A percentile compares a stretch with the other conserved stretches of the same genome.
Conservation (phyloP, 352 stramenopile genomes). For the Phytophthora niederhauseri region DNA sequence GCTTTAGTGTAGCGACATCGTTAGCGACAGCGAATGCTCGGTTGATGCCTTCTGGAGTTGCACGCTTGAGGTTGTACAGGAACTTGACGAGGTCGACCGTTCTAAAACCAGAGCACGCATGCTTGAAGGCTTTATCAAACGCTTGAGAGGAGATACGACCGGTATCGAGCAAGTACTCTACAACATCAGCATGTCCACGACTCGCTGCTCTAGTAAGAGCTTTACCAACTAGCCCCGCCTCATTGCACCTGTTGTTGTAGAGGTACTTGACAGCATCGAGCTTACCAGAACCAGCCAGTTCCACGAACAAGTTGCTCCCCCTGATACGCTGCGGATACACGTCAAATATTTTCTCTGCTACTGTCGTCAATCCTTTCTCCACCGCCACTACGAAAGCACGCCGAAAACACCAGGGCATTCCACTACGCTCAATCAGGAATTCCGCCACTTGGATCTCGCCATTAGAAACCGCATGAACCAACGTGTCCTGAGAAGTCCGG, state of each 20-base stretch:
- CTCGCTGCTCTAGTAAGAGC: background rate
- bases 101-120: background rate
- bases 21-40: background rate
- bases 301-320: background rate
- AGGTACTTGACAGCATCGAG: slow-evolving; percentile 1
- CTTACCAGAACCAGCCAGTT: background rate
- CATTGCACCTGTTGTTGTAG: background rate
- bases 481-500: background rate
- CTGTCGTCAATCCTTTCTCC: background rate
- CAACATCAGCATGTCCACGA: background rate
- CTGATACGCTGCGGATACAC: background rate
- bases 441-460: slow-evolving; percentile 30
- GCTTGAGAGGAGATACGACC: background rate
- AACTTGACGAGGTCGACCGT: background rate
- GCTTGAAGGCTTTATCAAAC: background rate
- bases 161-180: background rate
- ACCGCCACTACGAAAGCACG: background rate
- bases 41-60: slow-evolving; percentile 1
- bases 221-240: background rate
- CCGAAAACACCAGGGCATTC: background rate
- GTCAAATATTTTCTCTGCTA: background rate
- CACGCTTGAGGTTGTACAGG: background rate
- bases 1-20: background rate
- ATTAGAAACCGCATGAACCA: slow-evolving; percentile 5
- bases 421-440: background rate